Base-by-base conservation (phyloP, 2,329 filamentous ascomycete species). In the Claviceps citrina region DNA sequence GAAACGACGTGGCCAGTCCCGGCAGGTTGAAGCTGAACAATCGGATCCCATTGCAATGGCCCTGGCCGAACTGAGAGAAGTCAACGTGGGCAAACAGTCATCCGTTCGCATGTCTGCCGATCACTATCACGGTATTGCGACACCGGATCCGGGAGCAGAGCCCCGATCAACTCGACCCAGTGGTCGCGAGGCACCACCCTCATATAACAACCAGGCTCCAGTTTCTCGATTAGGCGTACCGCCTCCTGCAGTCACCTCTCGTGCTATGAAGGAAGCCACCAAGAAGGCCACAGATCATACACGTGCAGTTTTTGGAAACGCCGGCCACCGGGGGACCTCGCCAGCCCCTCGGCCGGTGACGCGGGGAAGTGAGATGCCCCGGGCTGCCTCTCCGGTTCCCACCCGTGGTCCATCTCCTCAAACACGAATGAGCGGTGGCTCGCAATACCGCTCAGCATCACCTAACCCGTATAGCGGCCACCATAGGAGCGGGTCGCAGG, bases 261-360 rank as follows among this genome's bases (percentile, higher is more conserved):
- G 81, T 46, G 84, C 91, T 36, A 98, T 98, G 93, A 84, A 94
- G 54, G 84, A 93, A 58, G 84, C 87, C 4, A 91, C 86, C 0
- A 81, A 93, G 51, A 86, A 86, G 59, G 95, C 89, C 53, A 76
- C 82, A 18, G 76, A 78, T 34, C 83, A 95, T 58, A 84, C 84
- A 3, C 75, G 84, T 32, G 85, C 72, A 52, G 79, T 95, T 65
- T 91, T 93, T 58, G 43, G 43, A 24, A 46, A 47, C 9, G 42
- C 43, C 8, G 51, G 42, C 18, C 22, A 49, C 37, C 53, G 51
- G 34, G 58, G 57, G 30, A 46, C 53, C 13, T 58, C 64, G 3
- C 53, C 60, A n/a, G 64, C 62, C 30, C 69, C 78, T 20, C 70
- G 76, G 12, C 70, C 77, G 4, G 62, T 66, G 13, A 78, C 75